A percentile compares a stretch with the other conserved stretches of the same genome.
Evolutionary conservation across 345 rosid genomes (phyloP).

Genomic region (Salix brachista): DNA sequence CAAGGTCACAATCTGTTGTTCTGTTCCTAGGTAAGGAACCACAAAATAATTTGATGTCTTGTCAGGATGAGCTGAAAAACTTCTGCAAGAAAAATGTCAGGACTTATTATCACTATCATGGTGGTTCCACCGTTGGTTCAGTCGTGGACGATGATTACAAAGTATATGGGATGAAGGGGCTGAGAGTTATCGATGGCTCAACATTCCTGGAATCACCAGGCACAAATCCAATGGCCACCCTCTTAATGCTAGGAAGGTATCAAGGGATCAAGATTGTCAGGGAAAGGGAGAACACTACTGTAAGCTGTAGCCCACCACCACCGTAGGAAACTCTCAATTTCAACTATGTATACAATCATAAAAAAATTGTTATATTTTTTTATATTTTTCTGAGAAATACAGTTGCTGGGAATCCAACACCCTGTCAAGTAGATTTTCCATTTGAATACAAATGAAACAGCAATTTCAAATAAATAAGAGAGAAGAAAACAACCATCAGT

Average conservation of each 20-base stretch:
- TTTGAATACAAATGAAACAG: no score
- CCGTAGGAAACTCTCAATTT: no score
- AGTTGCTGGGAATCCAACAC: no score
- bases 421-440: no score
- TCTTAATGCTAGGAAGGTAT: neutral
- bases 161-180: conserved; percentile 43
- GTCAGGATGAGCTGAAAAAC: conserved; percentile 32
- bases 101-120: conserved; percentile 66
- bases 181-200: conserved; percentile 72
- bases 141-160: conserved; percentile 54
- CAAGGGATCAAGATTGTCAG: no score
- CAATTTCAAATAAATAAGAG: no score
- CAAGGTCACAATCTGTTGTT: conserved; percentile 48
- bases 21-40: conserved; percentile 37
- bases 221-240: conserved; percentile 67
- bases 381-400: no score
- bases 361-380: no score
- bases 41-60: conserved; percentile 27
- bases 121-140: conserved; percentile 56
- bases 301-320: no score
- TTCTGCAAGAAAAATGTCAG: conserved; percentile 59
- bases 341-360: no score
- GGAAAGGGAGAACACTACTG: no score
- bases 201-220: conserved; percentile 9
- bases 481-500: no score